phyloP scores from a whole-genome alignment of 2,329 filamentous ascomycete genomes.

The Diaporthe amygdali region DNA sequence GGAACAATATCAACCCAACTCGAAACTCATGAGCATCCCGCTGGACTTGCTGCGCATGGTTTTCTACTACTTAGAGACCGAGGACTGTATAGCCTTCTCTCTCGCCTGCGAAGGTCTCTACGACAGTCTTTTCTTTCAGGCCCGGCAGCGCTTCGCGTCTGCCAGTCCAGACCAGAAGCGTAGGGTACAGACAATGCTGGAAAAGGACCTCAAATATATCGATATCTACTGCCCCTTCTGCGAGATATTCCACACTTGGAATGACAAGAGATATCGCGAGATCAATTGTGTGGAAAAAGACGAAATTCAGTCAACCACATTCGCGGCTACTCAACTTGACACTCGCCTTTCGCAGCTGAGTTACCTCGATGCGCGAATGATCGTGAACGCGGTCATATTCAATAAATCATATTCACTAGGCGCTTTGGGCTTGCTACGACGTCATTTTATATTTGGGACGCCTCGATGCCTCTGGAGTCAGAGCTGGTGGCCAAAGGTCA shows the following conservation, averaged over 20 bases:
- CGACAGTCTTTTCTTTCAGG: neutral
- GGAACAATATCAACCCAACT: neutral
- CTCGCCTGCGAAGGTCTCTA: neutral
- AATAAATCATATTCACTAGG: fast-evolving
- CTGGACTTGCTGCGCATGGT: neutral
- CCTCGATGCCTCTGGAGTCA: neutral
- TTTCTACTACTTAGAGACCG: neutral
- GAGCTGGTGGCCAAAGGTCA: neutral
- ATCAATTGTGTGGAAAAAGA: neutral
- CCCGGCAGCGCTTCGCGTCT: neutral
- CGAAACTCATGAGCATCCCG: neutral
- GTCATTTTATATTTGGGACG: fast-evolving
- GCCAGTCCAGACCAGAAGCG: neutral
- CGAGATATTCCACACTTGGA: neutral
- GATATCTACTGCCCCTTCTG: neutral
- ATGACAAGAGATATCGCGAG: neutral
- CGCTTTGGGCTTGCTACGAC: too few species aligned
- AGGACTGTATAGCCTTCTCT: neutral
- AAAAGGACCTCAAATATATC: neutral
- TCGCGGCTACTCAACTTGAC: too few species aligned
- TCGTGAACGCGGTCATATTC: neutral
- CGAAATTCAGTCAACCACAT: fast-evolving
- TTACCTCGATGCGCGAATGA: neutral
- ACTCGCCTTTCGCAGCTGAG: neutral
- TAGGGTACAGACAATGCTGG: neutral